These are phyloP conservation scores for Antitrichia curtipendula DNA, from an alignment of 225 moss, liverwort and hornwort species.

Conservation along the genomic window DNA sequence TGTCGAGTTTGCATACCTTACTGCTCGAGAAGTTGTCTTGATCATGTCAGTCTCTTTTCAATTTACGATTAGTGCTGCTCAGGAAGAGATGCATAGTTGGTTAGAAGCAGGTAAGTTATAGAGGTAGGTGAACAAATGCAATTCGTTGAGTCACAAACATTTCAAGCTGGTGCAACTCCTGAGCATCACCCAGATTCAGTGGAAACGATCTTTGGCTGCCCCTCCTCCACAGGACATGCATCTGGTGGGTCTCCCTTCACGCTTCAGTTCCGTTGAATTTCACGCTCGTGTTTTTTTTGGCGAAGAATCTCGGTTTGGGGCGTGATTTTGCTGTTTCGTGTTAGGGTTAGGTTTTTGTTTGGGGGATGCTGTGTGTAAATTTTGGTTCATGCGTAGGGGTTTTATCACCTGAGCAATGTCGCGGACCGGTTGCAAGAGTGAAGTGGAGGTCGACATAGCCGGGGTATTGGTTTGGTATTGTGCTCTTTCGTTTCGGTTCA, in stretches of 20 bases:
- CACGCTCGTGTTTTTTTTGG: not conserved
- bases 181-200: not conserved
- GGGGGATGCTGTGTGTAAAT: not conserved
- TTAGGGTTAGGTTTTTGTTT: not conserved
- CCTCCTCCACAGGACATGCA: not conserved
- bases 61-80: not conserved
- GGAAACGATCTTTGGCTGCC: not conserved
- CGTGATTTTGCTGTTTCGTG: not conserved
- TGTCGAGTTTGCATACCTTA: not conserved
- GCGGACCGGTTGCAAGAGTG: slow-evolving; percentile 31
- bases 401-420: slow-evolving; percentile 40
- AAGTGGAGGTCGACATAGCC: slow-evolving; percentile 21
- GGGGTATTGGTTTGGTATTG: slow-evolving; percentile 27
- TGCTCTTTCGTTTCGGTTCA: too few species aligned
- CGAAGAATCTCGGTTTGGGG: not conserved
- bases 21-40: not conserved
- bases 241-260: not conserved
- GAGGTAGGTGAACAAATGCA: not conserved
- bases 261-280: not conserved
- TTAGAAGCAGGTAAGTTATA: not conserved
- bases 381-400: not conserved
- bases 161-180: too few species aligned
- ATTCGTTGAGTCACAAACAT: too few species aligned
- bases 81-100: not conserved
- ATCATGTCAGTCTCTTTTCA: not conserved